A percentile compares a stretch with the other conserved stretches of the same genome.
phyloP scores from a whole-genome alignment of 257 asterid genomes.

The Lycium barbarum region DNA sequence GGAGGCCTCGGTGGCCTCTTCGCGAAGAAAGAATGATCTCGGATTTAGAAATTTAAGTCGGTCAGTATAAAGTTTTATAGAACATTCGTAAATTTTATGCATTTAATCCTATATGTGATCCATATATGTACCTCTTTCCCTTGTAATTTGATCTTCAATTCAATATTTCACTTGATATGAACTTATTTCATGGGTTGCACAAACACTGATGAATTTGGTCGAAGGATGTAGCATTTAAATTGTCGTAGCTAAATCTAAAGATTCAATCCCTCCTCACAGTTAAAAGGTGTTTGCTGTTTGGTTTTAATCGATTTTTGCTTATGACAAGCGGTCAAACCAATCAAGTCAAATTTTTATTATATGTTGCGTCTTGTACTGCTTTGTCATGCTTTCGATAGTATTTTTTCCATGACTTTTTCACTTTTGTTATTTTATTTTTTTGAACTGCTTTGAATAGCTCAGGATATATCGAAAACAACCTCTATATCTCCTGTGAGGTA shows the following conservation, averaged over 20 bases:
- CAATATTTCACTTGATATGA: background rate
- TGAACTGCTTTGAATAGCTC: no score
- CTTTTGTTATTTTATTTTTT: no score
- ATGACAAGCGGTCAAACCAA: no score
- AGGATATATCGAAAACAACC: no score
- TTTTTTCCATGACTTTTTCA: no score
- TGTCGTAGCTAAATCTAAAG: background rate
- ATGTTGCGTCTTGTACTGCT: no score
- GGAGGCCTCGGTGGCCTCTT: slow-evolving; percentile 70
- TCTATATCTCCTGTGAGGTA: no score
- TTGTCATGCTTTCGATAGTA: no score
- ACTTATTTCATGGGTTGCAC: background rate
- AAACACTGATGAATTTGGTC: background rate
- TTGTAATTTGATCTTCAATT: slow-evolving; percentile 22
- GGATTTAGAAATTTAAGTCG: background rate
- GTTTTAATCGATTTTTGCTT: no score
- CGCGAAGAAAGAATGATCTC: slow-evolving; percentile 52
- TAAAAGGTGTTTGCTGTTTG: no score
- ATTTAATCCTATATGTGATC: background rate
- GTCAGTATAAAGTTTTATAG: background rate
- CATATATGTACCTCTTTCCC: background rate
- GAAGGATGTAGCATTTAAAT: background rate
- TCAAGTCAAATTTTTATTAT: no score
- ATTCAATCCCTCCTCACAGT: background rate
- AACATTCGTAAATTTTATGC: background rate